These are phyloP conservation scores for Celoporthe dispersa DNA, from an alignment of 2,329 filamentous ascomycete species.

Conservation along the genomic window DNA sequence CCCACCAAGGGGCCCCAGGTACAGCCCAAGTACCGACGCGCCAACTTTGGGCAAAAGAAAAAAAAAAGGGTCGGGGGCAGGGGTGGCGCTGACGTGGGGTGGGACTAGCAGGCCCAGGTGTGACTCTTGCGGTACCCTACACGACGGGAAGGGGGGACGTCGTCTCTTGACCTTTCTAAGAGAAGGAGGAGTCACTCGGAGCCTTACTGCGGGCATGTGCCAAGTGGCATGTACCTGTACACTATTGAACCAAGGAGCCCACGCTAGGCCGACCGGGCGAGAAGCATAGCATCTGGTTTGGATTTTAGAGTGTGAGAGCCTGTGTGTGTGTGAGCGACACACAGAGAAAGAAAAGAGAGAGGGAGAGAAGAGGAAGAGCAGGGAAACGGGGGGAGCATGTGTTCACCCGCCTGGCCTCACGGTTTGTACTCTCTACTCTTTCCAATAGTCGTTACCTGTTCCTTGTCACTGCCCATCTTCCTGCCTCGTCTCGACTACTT, in stretches of 20 bases:
- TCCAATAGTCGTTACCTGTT: background rate
- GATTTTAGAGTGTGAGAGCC: background rate
- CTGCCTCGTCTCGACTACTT: slow-evolving; percentile 7
- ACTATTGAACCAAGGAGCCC: slow-evolving; percentile 7
- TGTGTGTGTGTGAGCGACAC: background rate
- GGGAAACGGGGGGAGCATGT: background rate
- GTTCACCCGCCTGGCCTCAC: background rate
- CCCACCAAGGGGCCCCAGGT: slow-evolving; percentile 14
- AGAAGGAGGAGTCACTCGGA: slow-evolving; percentile 11
- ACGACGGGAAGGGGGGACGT: slow-evolving; percentile 1
- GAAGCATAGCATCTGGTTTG: background rate
- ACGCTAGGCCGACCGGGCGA: slow-evolving; percentile 2
- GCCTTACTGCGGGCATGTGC: slow-evolving; percentile 18
- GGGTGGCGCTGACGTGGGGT: slow-evolving; percentile 23
- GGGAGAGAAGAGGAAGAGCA: too few species aligned
- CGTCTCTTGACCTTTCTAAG: background rate
- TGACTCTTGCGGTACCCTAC: slow-evolving; percentile 29
- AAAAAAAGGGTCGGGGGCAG: slow-evolving; percentile 10
- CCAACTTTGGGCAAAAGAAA: background rate
- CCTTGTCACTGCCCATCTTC: background rate
- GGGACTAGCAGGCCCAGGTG: slow-evolving; percentile 17
- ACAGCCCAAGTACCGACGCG: slow-evolving; percentile 17
- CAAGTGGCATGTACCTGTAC: slow-evolving; percentile 25
- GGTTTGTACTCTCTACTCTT: background rate
- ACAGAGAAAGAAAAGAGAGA: too few species aligned